Evolutionary conservation across 2,329 filamentous ascomycete genomes (phyloP).

Genomic region (Botryosphaeria agaves): DNA sequence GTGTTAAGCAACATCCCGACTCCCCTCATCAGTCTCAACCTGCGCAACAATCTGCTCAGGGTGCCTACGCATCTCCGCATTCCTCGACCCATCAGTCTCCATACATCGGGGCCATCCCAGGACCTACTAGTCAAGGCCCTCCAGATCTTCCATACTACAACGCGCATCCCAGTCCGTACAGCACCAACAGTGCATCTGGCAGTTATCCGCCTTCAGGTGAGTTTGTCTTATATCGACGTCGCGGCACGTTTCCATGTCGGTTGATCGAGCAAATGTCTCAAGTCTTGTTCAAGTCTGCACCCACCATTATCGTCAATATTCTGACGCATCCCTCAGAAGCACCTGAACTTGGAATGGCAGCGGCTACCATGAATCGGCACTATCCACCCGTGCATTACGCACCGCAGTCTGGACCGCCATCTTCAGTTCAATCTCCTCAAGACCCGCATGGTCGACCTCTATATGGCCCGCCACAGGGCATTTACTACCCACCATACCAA

Average conservation of each 20-base stretch:
- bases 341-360: conserved; percentile 46
- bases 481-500: conserved; percentile 53
- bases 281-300: no score
- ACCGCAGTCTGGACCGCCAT: conserved; percentile 86
- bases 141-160: conserved; percentile 60
- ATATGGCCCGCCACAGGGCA: conserved; percentile 66
- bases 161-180: conserved; percentile 67
- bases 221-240: conserved; percentile 19
- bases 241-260: no score
- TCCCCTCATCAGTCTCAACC: conserved; percentile 41
- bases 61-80: conserved; percentile 51
- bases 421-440: conserved; percentile 81
- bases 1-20: conserved; percentile 51
- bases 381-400: conserved; percentile 94
- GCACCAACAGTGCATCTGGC: conserved; percentile 61
- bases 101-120: conserved; percentile 53
- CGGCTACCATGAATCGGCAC: conserved; percentile 46
- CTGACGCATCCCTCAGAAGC: conserved; percentile 52
- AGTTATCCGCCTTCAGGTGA: conserved; percentile 78
- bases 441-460: conserved; percentile 72
- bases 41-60: conserved; percentile 37
- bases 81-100: conserved; percentile 39
- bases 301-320: no score
- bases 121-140: conserved; percentile 40
- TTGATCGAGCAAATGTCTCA: no score